phyloP scores from a whole-genome alignment of 1,284 basidiomycete genomes.

The Xanthoconium separans region DNA sequence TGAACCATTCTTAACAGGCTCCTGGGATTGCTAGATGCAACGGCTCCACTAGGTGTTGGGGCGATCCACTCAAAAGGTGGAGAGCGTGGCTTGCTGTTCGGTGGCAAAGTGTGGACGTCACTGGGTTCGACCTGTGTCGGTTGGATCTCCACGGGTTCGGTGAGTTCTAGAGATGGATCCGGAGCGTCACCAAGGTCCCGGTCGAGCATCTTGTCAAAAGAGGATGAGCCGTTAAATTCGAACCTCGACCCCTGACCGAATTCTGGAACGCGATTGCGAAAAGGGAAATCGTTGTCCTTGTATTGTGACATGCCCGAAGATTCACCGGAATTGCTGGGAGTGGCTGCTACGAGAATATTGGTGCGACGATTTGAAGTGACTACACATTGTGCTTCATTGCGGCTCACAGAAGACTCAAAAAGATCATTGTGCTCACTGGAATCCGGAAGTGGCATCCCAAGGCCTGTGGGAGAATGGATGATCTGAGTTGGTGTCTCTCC shows the following conservation, averaged over 20 bases:
- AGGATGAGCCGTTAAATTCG: conserved; percentile 28
- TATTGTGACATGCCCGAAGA: conserved; percentile 20
- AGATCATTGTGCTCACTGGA: conserved; percentile 24
- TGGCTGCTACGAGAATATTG: conserved; percentile 44
- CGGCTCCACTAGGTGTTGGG: conserved; percentile 14
- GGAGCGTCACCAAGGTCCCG: conserved; percentile 22
- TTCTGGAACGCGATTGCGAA: conserved; percentile 4
- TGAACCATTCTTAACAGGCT: conserved; percentile 33
- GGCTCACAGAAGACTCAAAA: conserved; percentile 25
- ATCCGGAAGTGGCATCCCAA: conserved; percentile 23
- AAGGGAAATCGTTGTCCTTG: conserved; percentile 12
- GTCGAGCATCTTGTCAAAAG: conserved; percentile 35
- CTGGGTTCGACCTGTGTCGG: conserved; percentile 2
- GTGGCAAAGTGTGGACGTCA: conserved; percentile 1
- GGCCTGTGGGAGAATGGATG: conserved; percentile 23
- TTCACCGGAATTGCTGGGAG: conserved; percentile 40
- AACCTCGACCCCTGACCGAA: conserved; percentile 21
- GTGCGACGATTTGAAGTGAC: conserved; percentile 16
- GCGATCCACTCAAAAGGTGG: conserved; percentile 29
- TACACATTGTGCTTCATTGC: conserved; percentile 28
- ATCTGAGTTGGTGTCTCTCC: conserved; percentile 36
- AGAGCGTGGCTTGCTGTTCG: conserved; percentile 6
- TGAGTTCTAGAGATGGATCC: conserved; percentile 26
- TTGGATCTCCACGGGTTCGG: conserved; percentile 21
- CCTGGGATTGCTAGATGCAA: conserved; percentile 30